Evolutionary conservation across 768 basidiomycete genomes (phyloP).

Genomic region (Pulveroboletus frians): DNA sequence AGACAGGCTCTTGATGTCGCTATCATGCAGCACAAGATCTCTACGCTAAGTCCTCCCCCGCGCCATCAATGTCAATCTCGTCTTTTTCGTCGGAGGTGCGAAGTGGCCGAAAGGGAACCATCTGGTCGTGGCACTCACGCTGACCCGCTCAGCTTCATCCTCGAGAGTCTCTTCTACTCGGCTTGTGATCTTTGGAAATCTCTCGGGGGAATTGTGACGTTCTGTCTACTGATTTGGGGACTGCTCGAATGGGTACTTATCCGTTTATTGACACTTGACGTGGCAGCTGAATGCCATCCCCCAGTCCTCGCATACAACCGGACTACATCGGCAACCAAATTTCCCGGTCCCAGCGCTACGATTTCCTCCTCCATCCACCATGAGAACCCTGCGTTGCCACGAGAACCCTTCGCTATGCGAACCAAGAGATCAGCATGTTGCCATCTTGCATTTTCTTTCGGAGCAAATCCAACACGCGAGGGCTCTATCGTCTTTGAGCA

Average conservation of each 20-base stretch:
- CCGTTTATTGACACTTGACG: not conserved
- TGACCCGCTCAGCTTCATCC: not conserved
- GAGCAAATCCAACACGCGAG: conserved; percentile 29
- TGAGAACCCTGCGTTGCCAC: conserved; percentile 5
- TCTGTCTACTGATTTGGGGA: conserved; percentile 21
- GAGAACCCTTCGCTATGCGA: conserved; percentile 2
- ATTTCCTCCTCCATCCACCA: conserved; percentile 9
- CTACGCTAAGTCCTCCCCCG: not conserved
- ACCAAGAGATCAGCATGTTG: conserved; percentile 15
- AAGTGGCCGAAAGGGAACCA: not conserved
- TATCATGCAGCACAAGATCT: conserved; percentile 9
- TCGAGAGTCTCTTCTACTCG: conserved; percentile 6
- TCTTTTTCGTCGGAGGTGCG: not conserved
- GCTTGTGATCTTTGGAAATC: conserved; percentile 11
- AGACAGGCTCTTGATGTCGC: conserved; percentile 10
- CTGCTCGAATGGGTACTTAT: conserved; percentile 22
- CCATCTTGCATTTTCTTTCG: conserved; percentile 22
- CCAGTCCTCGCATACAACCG: conserved; percentile 14
- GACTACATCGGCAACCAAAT: conserved; percentile 2
- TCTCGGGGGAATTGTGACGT: conserved; percentile 10
- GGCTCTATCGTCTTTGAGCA: conserved; percentile 20
- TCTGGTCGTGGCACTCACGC: not conserved
- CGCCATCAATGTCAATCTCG: not conserved
- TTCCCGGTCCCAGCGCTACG: not conserved
- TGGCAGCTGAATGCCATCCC: conserved; percentile 5